Conservation (phyloP, 148 eudicot species). For the Vaccinium myrtillus region DNA sequence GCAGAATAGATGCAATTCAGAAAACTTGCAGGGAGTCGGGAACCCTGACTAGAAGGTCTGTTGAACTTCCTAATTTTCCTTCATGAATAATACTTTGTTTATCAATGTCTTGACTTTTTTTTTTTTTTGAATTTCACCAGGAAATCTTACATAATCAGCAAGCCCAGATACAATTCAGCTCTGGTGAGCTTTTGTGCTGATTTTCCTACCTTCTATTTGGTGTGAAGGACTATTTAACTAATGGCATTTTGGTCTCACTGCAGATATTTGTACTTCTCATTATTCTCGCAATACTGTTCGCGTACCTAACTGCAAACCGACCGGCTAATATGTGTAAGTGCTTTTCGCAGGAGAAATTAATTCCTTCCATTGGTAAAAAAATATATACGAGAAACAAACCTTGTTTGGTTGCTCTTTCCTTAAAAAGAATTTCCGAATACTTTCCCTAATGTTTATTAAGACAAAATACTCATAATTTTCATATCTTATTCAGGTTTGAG, state of each 20-base stretch:
- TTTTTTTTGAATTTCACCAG: conserved; percentile 24
- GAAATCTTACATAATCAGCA: conserved; percentile 55
- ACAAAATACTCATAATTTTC: background rate
- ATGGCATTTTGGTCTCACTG: conserved; percentile 21
- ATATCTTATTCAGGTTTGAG: background rate
- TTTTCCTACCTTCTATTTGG: background rate
- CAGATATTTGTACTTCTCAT: conserved; percentile 59
- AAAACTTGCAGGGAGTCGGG: conserved; percentile 75
- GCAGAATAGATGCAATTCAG: conserved; percentile 64
- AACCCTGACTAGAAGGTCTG: conserved; percentile 9
- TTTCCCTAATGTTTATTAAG: background rate
- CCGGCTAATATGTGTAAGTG: background rate
- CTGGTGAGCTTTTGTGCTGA: conserved; percentile 14
- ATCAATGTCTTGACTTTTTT: background rate
- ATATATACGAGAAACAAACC: background rate
- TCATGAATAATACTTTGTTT: background rate
- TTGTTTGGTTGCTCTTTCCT: background rate
- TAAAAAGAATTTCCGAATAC: background rate
- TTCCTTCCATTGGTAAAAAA: background rate
- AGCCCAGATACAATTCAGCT: conserved; percentile 36
- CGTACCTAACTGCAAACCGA: background rate
- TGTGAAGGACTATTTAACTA: background rate
- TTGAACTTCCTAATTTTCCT: background rate
- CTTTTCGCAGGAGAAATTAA: background rate
- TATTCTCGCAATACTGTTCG: conserved; percentile 43